Conservation (phyloP, 2,329 filamentous ascomycete species). For the Alternaria gaisen region DNA sequence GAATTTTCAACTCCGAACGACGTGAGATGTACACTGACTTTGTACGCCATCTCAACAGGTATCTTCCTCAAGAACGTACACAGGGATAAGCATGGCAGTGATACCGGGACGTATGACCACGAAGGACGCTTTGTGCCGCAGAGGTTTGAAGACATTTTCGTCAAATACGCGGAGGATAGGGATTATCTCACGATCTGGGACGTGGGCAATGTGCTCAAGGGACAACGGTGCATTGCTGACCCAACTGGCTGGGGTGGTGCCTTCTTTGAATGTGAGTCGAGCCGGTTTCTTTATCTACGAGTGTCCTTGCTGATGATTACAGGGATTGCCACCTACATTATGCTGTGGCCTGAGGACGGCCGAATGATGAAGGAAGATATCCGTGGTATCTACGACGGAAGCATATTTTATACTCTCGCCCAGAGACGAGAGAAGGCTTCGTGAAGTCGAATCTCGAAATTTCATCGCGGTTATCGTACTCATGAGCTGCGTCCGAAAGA, state of each 20-base stretch:
- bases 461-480: too few relatives aligned
- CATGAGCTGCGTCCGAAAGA: fast-evolving
- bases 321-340: constrained; percentile 61
- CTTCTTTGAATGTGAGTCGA: constrained; percentile 54
- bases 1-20: fast-evolving
- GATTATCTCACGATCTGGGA: constrained; percentile 53
- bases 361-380: constrained; percentile 66
- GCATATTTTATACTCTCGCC: constrained; percentile 56
- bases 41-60: background rate
- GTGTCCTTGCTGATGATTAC: background rate
- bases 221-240: constrained; percentile 54
- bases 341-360: constrained; percentile 66
- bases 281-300: background rate
- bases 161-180: constrained; percentile 54
- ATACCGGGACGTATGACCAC: constrained; percentile 55
- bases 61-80: constrained; percentile 54
- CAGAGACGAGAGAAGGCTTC: constrained; percentile 16
- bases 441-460: background rate
- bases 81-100: constrained; percentile 56
- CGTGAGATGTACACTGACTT: background rate
- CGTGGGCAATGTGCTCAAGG: constrained; percentile 50
- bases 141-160: constrained; percentile 59
- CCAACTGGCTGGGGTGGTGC: constrained; percentile 57
- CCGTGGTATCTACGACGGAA: constrained; percentile 61
- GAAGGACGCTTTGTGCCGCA: constrained; percentile 58